Evolutionary conservation across 768 basidiomycete species (phyloP).

Genomic region (Panaeolus cyanescens): DNA sequence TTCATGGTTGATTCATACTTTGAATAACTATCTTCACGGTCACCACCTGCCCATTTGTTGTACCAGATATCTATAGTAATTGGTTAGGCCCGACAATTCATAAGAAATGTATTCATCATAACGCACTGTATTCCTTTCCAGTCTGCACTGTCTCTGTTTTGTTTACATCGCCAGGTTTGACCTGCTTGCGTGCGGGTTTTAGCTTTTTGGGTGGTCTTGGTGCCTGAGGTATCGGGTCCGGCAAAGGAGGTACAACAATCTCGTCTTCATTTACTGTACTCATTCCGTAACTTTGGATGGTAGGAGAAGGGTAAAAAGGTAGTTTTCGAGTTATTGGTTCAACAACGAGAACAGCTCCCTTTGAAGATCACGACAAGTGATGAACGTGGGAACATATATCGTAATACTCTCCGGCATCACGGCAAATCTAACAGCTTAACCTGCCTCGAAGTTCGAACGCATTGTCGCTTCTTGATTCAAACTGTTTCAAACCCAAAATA

Average conservation of each 20-base stretch:
- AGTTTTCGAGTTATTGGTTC: background rate
- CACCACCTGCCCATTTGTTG: constrained; percentile 99
- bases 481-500: too few relatives aligned
- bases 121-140: constrained; percentile 93
- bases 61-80: constrained; percentile 86
- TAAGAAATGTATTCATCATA: background rate
- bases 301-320: background rate
- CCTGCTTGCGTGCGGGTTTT: constrained; percentile 92
- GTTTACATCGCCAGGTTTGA: constrained; percentile 87
- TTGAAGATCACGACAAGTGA: background rate
- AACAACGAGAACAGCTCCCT: background rate
- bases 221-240: constrained; percentile 24
- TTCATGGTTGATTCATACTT: constrained; percentile 55
- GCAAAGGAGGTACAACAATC: constrained; percentile 13
- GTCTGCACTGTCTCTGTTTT: constrained; percentile 88
- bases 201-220: constrained; percentile 59
- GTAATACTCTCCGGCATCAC: background rate
- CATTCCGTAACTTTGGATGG: background rate
- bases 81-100: background rate
- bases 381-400: background rate
- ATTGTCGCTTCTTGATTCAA: too few relatives aligned
- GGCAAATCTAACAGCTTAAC: background rate
- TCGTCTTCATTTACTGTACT: constrained; percentile 5
- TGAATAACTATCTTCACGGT: constrained; percentile 94
- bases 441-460: too few relatives aligned